phyloP scores from a whole-genome alignment of 176 grass and related monocot species.

The Elaeis guineensis region DNA sequence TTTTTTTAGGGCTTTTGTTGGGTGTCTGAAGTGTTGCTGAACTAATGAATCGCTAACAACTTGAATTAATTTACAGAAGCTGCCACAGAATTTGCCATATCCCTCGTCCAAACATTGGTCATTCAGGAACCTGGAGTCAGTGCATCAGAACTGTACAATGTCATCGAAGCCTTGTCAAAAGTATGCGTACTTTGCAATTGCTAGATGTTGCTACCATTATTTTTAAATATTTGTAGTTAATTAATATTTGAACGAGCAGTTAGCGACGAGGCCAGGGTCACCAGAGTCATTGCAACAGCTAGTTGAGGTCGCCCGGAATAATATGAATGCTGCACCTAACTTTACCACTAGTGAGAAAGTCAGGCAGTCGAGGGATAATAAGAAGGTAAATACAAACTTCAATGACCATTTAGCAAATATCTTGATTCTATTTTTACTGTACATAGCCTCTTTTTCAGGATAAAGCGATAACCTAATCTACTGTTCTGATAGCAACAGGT shows the following conservation, averaged over 20 bases:
- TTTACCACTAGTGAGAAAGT: constrained; percentile 44
- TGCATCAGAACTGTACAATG: constrained; percentile 61
- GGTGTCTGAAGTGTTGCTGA: not conserved
- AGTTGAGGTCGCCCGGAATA: constrained; percentile 63
- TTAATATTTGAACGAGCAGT: constrained; percentile 29
- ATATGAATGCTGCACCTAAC: constrained; percentile 28
- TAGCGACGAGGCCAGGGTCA: constrained; percentile 75
- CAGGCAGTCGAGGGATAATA: constrained; percentile 47
- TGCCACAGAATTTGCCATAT: constrained; percentile 77
- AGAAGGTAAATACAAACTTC: constrained; percentile 36
- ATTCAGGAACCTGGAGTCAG: constrained; percentile 59
- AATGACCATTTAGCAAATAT: no score
- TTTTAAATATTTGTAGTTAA: no score
- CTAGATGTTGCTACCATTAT: no score
- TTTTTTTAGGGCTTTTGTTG: constrained; percentile 8
- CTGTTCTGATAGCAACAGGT: constrained; percentile 32
- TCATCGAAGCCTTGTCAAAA: constrained; percentile 77
- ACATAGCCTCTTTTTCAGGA: no score
- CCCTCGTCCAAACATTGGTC: constrained; percentile 82
- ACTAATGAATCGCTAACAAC: not conserved
- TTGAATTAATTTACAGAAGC: constrained; percentile 40
- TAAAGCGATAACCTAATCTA: no score
- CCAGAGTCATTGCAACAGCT: constrained; percentile 82
- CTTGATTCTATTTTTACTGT: no score
- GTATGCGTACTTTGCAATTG: constrained; percentile 21